Percentiles rank a stretch among this genome's conserved stretches.
phyloP scores from a whole-genome alignment of 352 stramenopile species.

The Aphanomyces euteiches region DNA sequence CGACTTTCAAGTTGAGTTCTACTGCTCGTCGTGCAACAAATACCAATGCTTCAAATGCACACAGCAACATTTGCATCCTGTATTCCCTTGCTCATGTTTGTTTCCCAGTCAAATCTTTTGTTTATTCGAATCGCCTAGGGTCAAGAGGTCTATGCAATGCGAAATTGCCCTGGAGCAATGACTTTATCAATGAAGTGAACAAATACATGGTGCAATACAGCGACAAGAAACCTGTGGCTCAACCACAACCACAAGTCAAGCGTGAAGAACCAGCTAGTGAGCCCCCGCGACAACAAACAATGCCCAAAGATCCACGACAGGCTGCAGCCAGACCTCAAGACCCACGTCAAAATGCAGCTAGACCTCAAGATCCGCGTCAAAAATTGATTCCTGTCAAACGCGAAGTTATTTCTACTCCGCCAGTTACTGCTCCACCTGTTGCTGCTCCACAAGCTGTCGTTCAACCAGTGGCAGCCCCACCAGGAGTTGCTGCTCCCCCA shows the following conservation, averaged over 20 bases:
- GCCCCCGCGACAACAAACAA: no score
- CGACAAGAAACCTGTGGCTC: not conserved
- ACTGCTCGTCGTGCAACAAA: conserved; percentile 17
- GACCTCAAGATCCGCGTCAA: not conserved
- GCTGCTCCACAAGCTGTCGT: not conserved
- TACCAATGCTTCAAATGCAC: conserved; percentile 24
- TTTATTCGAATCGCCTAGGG: not conserved
- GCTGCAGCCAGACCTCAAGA: not conserved
- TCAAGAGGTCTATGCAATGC: conserved; percentile 5
- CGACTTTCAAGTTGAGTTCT: conserved; percentile 23
- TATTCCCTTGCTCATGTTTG: conserved; percentile 10
- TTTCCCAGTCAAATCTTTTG: not conserved
- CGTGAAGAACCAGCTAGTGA: no score
- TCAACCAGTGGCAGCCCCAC: not conserved
- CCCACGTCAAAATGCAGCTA: not conserved
- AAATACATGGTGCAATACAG: conserved; percentile 8
- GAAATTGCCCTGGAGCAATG: not conserved
- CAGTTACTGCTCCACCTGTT: not conserved
- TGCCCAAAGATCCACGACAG: no score
- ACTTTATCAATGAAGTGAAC: not conserved
- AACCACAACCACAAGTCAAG: no score
- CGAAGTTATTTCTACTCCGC: not conserved
- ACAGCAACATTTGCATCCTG: not conserved
- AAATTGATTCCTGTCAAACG: not conserved
- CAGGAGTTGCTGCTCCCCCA: not conserved